Evolutionary conservation across 2,329 filamentous ascomycete genomes (phyloP), one percentile per base, ranked within the genome.

Genomic region (Seiridium cupressi): DNA sequence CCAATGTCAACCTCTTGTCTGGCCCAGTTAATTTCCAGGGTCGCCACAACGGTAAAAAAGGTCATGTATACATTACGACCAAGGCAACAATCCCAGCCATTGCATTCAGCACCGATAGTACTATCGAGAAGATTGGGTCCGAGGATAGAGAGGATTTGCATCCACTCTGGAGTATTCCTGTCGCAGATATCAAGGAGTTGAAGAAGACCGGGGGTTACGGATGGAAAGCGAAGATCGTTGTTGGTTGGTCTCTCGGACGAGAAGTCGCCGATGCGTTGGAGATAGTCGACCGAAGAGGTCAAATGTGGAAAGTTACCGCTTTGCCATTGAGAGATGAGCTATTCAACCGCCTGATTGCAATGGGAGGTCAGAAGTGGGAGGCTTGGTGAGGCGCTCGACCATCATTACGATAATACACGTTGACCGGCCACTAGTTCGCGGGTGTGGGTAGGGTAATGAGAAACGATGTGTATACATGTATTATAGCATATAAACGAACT

Each of bases 311-410:
- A 57, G 72, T 95, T 2, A 96, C 90, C 5, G 91, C 91, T 1
- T 81, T 94, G 71, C 80, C 84, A 36, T 75, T 89, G 68, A 75
- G 92, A 44, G 90, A 95, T 66, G 89, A 94, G 75, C 71, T 96
- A 47, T 95, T 95, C 70, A 95, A 95, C 75, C 84, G 91, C 13
- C 71, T 94, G 59, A 77, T 93, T 60, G 85, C 89, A 2, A 90
- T 94, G 75, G 90, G 90, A 1, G 83, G 83, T 11, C 91, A 95
- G 81, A 92, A 92, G 80, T 95, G 91, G 92, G 90, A 92, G 77
- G 83, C 84, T 59, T 91, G 86, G 87, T 94, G 69, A 44, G 42
- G 18, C 26, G 9, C 18, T 49, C 7, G 13, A n/a, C 5, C 49
- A 53, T n/a, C 31, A 35, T 36, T 8, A 40, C 35, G 34, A n/a